Base-by-base conservation (phyloP, 176 grass and related monocot species). In the Eragrostis curvula region DNA sequence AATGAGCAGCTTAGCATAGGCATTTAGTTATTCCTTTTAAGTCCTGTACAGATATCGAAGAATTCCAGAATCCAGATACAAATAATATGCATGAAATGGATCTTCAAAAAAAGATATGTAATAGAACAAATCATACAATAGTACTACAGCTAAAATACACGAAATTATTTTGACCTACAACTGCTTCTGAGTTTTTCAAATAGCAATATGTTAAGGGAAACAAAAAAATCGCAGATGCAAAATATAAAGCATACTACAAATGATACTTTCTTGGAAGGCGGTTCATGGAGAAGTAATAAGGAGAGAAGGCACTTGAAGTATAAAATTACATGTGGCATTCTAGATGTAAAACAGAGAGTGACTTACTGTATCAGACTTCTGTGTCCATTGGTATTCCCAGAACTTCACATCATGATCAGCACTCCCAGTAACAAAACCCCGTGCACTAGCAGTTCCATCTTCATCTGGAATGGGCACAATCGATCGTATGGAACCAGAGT, bases 381-480 rank as follows among this genome's bases (percentile, higher is more conserved):
- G 83, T 27, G 89, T 64, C 69, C 87, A 41, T 14, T 89, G 85
- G 77, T 97, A 97, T 63, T 97, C 95, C 95, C 95, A 97, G 72
- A 97, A 97, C 77, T 97, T 97, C 28, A 97, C 88, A 75, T 97
- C 95, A 70, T 92, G 86, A 86, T 97, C 92, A 61, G 90, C 92
- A 85, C 87, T 92, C 47, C 92, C 92, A 28, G 95, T 97, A 70
- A 92, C 86, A 83, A 97, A 97, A 58, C 95, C 95, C 66, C 79
- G 82, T 6, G 87, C 90, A 74, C 78, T 66, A 40, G 88, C 21
- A 86, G 72, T 82, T 41, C 92, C 86, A 89, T 85, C 81, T 30
- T 89, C 88, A 78, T 94, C 90, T 83, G 92, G 90, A 89, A 97
- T 90, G 28, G 74, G 85, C 39, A 91, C 84, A 53, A 97, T 87